Evolutionary conservation across 176 grass and related monocot genomes (phyloP), one percentile per base, ranked within the genome.

Genomic region (Oropetium thomaeum): DNA sequence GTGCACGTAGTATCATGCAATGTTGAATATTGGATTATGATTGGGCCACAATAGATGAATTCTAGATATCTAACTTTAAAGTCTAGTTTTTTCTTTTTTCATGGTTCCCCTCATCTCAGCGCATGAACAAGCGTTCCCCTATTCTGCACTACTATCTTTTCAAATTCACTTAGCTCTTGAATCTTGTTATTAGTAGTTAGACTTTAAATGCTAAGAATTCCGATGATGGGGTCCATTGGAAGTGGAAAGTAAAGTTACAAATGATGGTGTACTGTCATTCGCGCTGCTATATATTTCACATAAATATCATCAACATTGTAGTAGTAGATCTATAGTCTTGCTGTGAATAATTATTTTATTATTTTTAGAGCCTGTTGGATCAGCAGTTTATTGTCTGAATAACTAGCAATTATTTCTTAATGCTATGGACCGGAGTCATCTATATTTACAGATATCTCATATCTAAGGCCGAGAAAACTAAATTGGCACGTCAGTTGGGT

Each of bases 401-500:
- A 6, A 60, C 31, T 47, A 47, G 58, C 1, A 55, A 55, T 67
- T 66, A 38, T 82, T 29, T 62, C 73, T 53, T 22, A 74, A 74
- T 79, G 29, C 41, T 69, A 69, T 53, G n/a, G 32, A 79, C 38
- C 75, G 57, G 52, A 74, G 57, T 74, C 12, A 74, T 59, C 68
- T 32, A 53, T 79, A 83, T 32, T 77, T 76, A 22, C 71, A 65
- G 52, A 28, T 26, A 64, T 29, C 10, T 47, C 47, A 39, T 23
- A 65, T 49, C 78, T 19, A 37, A 38, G 22, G 8, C 0, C 30
- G 62, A 69, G 64, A 31, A 59, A 48, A 74, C 82, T 92, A 94
- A 64, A 89, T 28, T 45, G 85, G 87, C 41, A 99, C 84, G 84
- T 99, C 87, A 58, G 89, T 64, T 76, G 92, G 96, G 69, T 92